Conservation (phyloP, 106 monocot genomes). For the Dendrobium nobile region DNA sequence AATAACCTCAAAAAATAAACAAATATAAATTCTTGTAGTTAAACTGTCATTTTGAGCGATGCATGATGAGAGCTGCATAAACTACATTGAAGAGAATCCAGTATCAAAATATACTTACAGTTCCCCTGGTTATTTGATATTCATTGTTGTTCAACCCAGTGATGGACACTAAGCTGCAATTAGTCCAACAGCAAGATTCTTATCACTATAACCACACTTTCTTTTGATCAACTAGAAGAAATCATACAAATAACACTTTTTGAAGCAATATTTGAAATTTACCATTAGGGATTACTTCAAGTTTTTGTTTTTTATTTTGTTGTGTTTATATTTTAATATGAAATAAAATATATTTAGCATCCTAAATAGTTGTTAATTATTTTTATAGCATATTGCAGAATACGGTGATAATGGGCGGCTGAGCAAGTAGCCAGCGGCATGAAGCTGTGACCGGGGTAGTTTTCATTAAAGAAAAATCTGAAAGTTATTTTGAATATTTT, state of each 20-base stretch:
- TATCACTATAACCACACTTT: background rate
- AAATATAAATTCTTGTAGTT: background rate
- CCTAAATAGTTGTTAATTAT: too few relatives aligned
- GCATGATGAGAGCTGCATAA: background rate
- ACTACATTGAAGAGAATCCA: background rate
- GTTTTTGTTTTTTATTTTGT: too few relatives aligned
- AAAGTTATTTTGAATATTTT: too few relatives aligned
- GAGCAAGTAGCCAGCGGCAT: too few relatives aligned
- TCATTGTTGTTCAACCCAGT: constrained; percentile 97
- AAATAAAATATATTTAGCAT: too few relatives aligned
- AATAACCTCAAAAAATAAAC: too few relatives aligned
- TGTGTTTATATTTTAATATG: too few relatives aligned
- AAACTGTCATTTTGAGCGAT: background rate
- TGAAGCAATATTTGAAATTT: background rate
- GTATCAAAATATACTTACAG: constrained; percentile 27
- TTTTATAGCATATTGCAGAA: too few relatives aligned
- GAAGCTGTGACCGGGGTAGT: too few relatives aligned
- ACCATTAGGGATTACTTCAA: too few relatives aligned
- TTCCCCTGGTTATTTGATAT: constrained; percentile 86
- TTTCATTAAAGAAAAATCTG: too few relatives aligned
- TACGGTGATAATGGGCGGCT: too few relatives aligned
- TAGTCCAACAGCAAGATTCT: background rate
- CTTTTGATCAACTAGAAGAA: background rate
- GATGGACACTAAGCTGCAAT: constrained; percentile 68
- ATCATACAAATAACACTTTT: background rate